Base-by-base conservation (phyloP, 495 filamentous ascomycete species). In the Lindgomyces ingoldianus region DNA sequence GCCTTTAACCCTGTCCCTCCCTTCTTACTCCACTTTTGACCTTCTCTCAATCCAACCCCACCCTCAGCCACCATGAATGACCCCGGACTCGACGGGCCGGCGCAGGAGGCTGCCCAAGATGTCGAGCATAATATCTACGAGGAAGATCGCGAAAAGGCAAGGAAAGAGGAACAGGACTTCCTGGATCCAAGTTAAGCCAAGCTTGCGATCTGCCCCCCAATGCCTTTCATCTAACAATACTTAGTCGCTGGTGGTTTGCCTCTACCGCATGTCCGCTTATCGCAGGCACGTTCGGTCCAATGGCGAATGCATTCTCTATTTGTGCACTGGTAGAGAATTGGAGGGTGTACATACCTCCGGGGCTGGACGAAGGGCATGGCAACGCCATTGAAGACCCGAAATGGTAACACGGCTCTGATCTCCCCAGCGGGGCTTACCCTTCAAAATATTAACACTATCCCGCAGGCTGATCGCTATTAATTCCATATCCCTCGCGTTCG, bases 171-270 rank as follows among this genome's bases (percentile, higher is more conserved):
- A 33, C 60, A 73, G 49, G 74, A 80, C 24, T 84, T 83, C 74
- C 68, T 84, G 4, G 75, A 85, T 47, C 85, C 84, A 19, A 85
- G 81, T 82, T 84, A 57, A 19, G 73, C 70, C 9, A 2, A 3
- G 21, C 11, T 49, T 12, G 10, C 26, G 21, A 24, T 51, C 6
- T 19, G n/a, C 18, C 41, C 14, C 4, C 24, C n/a, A n/a, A n/a
- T 29, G 39, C 21, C 22, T 53, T 21, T 9, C 24, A 41, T 25
- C 65, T 68, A 48, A 71, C 49, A 8, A 21, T 21, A 16, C 29
- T 42, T 30, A 84, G 87, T 60, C 85, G 86, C 42, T 96, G 91
- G 91, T 96, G 91, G 91, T 87, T 93, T 67, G 89, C 89, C 9
- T 89, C 86, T 21, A 90, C 90, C 0, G 89, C 85, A 10, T 90